phyloP scores from a whole-genome alignment of 345 rosid species.

The Acer campestre region DNA sequence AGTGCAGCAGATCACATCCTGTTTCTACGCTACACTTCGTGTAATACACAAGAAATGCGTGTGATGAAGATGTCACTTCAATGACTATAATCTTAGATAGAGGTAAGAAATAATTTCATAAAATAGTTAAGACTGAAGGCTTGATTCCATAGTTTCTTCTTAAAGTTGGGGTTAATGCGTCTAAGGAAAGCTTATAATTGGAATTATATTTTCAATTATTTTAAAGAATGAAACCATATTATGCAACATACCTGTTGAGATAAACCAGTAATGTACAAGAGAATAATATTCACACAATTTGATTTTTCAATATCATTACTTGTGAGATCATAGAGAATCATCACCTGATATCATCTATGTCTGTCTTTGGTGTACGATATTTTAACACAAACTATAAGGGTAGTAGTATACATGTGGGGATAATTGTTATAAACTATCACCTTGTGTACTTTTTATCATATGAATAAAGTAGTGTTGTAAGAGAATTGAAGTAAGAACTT shows the following conservation, averaged over 20 bases:
- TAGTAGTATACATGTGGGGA: background rate
- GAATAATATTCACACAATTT: background rate
- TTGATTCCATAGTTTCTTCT: background rate
- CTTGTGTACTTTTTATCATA: background rate
- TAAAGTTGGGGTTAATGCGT: background rate
- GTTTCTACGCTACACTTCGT: background rate
- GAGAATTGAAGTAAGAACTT: background rate
- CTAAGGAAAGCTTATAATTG: background rate
- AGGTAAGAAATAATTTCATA: background rate
- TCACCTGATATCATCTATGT: background rate
- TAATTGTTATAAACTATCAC: background rate
- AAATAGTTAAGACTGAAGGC: background rate
- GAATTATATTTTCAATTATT: background rate
- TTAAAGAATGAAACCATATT: background rate
- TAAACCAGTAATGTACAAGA: background rate
- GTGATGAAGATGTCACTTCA: background rate
- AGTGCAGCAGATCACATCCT: background rate
- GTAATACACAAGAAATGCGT: background rate
- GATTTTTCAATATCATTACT: background rate
- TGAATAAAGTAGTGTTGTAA: background rate
- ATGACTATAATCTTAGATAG: background rate
- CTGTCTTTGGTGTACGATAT: background rate
- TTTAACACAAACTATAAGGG: background rate
- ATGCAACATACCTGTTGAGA: background rate
- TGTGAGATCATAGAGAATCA: background rate